These are phyloP conservation scores for Hirsutella rhossiliensis DNA, from an alignment of 2,329 filamentous ascomycete genomes.

Conservation along the genomic window DNA sequence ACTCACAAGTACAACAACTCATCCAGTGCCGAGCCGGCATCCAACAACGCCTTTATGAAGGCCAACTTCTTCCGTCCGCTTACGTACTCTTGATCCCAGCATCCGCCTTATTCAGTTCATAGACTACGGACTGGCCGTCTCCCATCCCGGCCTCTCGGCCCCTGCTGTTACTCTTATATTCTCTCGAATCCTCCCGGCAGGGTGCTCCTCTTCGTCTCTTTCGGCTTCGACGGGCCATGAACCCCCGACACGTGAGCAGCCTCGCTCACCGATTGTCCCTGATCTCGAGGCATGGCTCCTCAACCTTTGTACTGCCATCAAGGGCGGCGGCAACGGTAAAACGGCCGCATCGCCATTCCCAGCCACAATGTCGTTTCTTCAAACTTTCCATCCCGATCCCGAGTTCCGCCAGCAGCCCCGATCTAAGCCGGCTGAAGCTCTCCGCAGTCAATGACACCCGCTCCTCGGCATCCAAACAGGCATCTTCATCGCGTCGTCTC, in stretches of 20 bases:
- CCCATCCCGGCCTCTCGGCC: no score
- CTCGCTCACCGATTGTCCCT: constrained; percentile 5
- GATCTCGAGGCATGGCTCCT: background rate
- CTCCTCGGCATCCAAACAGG: background rate
- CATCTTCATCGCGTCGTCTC: constrained; percentile 2
- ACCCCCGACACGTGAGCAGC: constrained; percentile 3
- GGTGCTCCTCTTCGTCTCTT: background rate
- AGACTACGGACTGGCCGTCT: no score
- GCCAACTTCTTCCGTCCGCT: no score
- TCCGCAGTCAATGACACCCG: background rate
- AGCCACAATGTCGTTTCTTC: background rate
- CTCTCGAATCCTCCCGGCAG: no score
- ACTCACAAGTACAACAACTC: no score
- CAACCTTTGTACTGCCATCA: background rate
- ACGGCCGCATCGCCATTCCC: no score
- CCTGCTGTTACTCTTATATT: no score
- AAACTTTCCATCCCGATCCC: background rate
- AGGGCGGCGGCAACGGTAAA: background rate
- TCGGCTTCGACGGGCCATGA: constrained; percentile 6
- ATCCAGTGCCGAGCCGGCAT: no score
- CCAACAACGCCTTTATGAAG: no score
- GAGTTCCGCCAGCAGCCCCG: background rate
- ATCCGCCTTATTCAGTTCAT: no score
- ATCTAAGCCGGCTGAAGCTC: no score
- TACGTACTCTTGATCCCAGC: no score